A percentile compares a stretch with the other conserved stretches of the same genome.
phyloP scores from a whole-genome alignment of 345 rosid species.

The Eucalyptus guilfoylei region DNA sequence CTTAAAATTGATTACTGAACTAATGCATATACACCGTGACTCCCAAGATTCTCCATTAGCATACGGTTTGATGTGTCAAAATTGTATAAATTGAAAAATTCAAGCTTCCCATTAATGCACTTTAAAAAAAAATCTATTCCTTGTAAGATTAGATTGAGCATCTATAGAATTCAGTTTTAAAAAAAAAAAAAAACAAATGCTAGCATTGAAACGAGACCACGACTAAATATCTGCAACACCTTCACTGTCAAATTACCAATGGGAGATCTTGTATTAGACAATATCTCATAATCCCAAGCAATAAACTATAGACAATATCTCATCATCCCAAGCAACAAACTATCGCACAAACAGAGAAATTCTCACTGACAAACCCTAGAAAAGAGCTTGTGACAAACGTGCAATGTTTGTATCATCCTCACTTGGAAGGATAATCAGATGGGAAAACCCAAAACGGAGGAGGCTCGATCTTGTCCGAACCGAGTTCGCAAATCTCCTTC shows the following conservation, averaged over 20 bases:
- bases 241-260: neutral
- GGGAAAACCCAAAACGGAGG: slow-evolving; percentile 7
- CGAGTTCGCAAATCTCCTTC: neutral
- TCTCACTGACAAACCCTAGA: neutral
- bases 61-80: neutral
- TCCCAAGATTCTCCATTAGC: neutral
- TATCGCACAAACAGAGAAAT: neutral
- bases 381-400: neutral
- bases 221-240: neutral
- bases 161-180: neutral
- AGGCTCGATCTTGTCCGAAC: neutral
- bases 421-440: neutral
- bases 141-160: neutral
- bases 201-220: neutral
- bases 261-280: neutral
- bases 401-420: neutral
- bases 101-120: neutral
- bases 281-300: neutral
- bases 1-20: neutral
- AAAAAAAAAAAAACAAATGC: neutral
- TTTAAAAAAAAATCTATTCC: neutral
- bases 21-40: neutral
- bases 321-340: neutral
- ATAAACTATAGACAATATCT: neutral
- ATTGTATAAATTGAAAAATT: neutral